Percentiles rank a stretch among this genome's conserved stretches.
These are phyloP conservation scores for Striga asiatica DNA, from an alignment of 257 asterid genomes.

Conservation along the genomic window DNA sequence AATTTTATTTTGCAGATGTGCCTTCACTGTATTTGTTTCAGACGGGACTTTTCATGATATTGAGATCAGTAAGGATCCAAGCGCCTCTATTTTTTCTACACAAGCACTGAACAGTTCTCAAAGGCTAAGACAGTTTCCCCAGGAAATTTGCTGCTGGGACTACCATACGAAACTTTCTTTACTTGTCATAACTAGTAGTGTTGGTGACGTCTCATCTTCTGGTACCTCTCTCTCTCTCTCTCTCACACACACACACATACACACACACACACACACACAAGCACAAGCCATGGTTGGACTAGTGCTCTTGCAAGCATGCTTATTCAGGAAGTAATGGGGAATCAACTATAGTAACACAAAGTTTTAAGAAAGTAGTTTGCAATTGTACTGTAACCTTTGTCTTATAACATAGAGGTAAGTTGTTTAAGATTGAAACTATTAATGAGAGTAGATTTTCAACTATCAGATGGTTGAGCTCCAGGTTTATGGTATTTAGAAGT, in stretches of 20 bases:
- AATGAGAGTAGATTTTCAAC: background rate
- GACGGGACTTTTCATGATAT: constrained; percentile 78
- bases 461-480: background rate
- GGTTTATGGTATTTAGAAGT: constrained; percentile 4
- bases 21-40: constrained; percentile 59
- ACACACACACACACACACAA: too few species aligned
- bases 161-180: constrained; percentile 46
- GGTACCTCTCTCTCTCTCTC: constrained; percentile 25
- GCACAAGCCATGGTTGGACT: constrained; percentile 6
- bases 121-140: constrained; percentile 42
- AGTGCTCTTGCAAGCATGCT: constrained; percentile 2
- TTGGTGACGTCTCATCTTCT: constrained; percentile 30
- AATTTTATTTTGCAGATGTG: constrained; percentile 47
- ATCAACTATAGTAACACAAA: background rate
- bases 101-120: constrained; percentile 30
- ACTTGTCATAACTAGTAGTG: constrained; percentile 45
- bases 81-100: constrained; percentile 52
- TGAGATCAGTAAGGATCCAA: constrained; percentile 83
- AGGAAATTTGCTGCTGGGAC: constrained; percentile 68
- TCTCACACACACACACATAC: constrained; percentile 1
- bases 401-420: constrained; percentile 2
- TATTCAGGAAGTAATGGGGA: background rate
- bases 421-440: background rate
- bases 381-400: constrained; percentile 8
- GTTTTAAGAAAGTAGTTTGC: constrained; percentile 4